Conservation (phyloP, 1,139 yeast species). For the Suhomyces choctaworum region DNA sequence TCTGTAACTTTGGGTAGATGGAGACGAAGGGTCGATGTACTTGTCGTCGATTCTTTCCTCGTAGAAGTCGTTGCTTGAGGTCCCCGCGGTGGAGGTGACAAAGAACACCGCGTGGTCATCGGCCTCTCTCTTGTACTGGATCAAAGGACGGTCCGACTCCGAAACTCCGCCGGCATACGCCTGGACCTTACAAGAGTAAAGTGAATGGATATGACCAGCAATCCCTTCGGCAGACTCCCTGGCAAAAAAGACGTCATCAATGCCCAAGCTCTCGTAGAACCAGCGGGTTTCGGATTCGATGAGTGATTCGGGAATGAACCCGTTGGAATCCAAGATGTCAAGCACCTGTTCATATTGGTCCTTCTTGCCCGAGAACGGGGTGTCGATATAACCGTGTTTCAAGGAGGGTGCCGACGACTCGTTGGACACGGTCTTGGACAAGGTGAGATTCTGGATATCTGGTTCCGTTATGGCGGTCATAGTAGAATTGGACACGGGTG, state of each 20-base stretch:
- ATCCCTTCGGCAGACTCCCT: conserved; percentile 79
- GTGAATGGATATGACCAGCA: conserved; percentile 79
- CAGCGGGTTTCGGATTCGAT: conserved; percentile 86
- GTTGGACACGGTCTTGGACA: conserved; percentile 30
- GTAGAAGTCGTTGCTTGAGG: conserved; percentile 39
- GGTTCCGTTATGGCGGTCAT: conserved; percentile 15
- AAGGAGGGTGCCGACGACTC: conserved; percentile 32
- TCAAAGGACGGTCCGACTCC: conserved; percentile 45
- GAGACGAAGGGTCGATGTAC: conserved; percentile 63
- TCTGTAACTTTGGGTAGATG: conserved; percentile 53
- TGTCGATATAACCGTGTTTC: conserved; percentile 66
- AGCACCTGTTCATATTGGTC: conserved; percentile 79
- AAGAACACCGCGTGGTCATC: conserved; percentile 91
- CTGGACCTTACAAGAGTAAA: conserved; percentile 90
- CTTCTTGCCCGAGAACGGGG: conserved; percentile 78
- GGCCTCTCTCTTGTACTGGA: conserved; percentile 73
- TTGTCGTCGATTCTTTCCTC: conserved; percentile 77
- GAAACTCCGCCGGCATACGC: conserved; percentile 54
- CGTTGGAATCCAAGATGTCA: conserved; percentile 77
- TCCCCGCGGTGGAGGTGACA: conserved; percentile 58
- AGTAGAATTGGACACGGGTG: conserved; percentile 1
- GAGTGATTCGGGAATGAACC: conserved; percentile 84
- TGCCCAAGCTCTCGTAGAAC: conserved; percentile 87
- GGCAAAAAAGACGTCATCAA: conserved; percentile 90
- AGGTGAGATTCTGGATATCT: conserved; percentile 27